A percentile compares a stretch with the other conserved stretches of the same genome.
These are phyloP conservation scores for Euphorbia celastroides DNA, from an alignment of 441 rosid genomes.

Conservation along the genomic window DNA sequence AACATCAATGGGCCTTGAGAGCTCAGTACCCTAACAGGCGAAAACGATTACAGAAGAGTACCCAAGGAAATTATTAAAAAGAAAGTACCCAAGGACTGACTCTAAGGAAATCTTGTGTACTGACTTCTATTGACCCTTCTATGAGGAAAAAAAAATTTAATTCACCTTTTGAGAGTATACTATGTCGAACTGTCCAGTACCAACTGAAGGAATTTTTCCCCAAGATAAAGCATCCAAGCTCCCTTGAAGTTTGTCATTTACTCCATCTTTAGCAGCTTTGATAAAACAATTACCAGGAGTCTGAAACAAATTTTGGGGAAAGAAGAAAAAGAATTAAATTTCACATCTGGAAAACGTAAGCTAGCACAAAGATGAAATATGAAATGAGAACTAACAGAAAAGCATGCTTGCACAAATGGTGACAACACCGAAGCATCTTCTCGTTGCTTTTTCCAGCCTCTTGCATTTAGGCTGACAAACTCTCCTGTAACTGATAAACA, in stretches of 20 bases:
- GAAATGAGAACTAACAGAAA: slow-evolving; percentile 53
- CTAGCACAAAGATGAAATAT: slow-evolving; percentile 6
- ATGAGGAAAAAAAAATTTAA: slow-evolving; percentile 13
- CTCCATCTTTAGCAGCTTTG: slow-evolving; percentile 87
- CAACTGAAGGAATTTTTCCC: slow-evolving; percentile 74
- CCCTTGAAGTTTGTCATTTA: slow-evolving; percentile 71
- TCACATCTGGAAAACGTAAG: slow-evolving; percentile 1
- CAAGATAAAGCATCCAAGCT: slow-evolving; percentile 81
- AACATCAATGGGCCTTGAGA: slow-evolving; percentile 48
- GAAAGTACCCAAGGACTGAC: not conserved
- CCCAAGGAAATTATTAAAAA: not conserved
- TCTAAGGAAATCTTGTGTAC: not conserved
- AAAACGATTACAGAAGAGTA: not conserved
- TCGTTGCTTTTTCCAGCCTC: slow-evolving; percentile 67
- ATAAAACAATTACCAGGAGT: slow-evolving; percentile 76
- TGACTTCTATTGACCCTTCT: not conserved
- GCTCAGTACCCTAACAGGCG: slow-evolving; percentile 41
- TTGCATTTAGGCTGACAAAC: slow-evolving; percentile 78
- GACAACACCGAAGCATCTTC: slow-evolving; percentile 55
- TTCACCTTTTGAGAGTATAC: slow-evolving; percentile 60
- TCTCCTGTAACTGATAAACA: slow-evolving; percentile 79
- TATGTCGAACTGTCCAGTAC: slow-evolving; percentile 82
- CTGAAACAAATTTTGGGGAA: slow-evolving; percentile 38
- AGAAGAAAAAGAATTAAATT: slow-evolving; percentile 3
- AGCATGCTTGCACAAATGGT: slow-evolving; percentile 90